Evolutionary conservation across 805 yeast genomes (phyloP).

Genomic region (Saturnispora saitoi): DNA sequence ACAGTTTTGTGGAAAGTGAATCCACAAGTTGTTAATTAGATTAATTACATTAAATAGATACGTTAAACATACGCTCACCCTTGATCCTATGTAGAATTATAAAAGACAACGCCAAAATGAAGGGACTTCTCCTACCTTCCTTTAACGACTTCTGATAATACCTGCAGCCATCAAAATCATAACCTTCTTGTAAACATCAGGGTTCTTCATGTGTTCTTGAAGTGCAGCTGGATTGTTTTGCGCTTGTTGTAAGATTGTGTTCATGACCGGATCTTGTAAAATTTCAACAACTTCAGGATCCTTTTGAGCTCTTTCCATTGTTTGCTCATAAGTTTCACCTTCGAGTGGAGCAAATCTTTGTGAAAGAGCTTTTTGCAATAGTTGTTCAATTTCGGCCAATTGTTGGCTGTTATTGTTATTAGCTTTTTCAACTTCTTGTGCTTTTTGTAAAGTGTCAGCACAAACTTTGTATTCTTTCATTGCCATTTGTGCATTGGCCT

Average conservation of each 20-base stretch:
- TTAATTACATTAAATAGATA: neutral
- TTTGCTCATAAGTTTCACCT: constrained; percentile 90
- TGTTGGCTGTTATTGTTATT: constrained; percentile 42
- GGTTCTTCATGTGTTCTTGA: constrained; percentile 96
- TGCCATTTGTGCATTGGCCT: constrained; percentile 89
- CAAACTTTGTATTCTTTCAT: constrained; percentile 80
- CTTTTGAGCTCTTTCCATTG: constrained; percentile 79
- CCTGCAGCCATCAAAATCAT: constrained; percentile 92
- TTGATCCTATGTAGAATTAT: no score
- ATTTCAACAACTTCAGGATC: constrained; percentile 93
- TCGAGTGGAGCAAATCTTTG: constrained; percentile 76
- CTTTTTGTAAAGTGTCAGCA: constrained; percentile 70
- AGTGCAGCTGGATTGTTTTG: constrained; percentile 92
- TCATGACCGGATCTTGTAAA: constrained; percentile 93
- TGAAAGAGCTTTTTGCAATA: constrained; percentile 65
- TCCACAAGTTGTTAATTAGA: neutral
- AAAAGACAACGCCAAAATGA: no score
- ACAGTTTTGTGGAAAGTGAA: neutral
- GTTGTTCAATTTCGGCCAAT: constrained; percentile 69
- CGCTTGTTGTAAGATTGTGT: constrained; percentile 88
- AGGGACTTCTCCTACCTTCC: neutral
- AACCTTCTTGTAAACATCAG: constrained; percentile 82
- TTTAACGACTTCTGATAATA: constrained; percentile 65
- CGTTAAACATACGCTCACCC: neutral
- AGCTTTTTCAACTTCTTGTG: constrained; percentile 66